Base-by-base conservation (phyloP, 176 grass and related monocot genomes). In the Otatea glauca region DNA sequence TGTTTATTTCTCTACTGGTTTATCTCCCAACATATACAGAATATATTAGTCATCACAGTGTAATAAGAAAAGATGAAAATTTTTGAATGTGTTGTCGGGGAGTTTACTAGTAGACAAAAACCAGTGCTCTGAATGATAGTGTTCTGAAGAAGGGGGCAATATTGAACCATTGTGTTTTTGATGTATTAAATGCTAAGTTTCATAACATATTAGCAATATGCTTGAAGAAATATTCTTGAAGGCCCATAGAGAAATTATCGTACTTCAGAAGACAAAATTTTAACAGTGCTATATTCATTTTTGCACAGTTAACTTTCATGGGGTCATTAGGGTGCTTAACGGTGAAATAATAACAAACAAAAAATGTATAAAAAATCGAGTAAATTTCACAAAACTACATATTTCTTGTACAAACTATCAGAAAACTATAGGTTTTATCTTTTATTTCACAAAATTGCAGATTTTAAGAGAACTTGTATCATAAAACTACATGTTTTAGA, bases 1-100 rank as follows among this genome's bases (percentile, higher is more conserved):
- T 17, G 10, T 80, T 81, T 42, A 41, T 78, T 85, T 58, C n/a
- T 85, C 37, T 41, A 29, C n/a, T 15, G 32, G 9, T 82, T 81
- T 58, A 14, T 45, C 37, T 65, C 49, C 49, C 41, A 17, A 65
- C 24, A 44, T 71, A 71, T 71, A 35, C 3, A 53, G 0, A 76
- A 29, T 21, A 11, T 4, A 32, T 20, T 5, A 76, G 16, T 9
- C 21, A 74, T 54, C 58, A 7, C 77, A 74, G 35, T 56, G 23
- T 27, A 25, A 16, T 54, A 12, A 5, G 16, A 25, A 42, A 80
- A 43, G 9, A 79, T 47, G 56, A 58, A 18, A 5, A 3, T 27
- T 37, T 37, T 32, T 20, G 8, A 13, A 13, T 42, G 47, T 38
- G 38, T 13, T 18, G 8, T 27, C 8, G 16, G 1, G 43, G 39